Evolutionary conservation across 106 monocot species (phyloP).

Genomic region (Narthecium ossifragum): DNA sequence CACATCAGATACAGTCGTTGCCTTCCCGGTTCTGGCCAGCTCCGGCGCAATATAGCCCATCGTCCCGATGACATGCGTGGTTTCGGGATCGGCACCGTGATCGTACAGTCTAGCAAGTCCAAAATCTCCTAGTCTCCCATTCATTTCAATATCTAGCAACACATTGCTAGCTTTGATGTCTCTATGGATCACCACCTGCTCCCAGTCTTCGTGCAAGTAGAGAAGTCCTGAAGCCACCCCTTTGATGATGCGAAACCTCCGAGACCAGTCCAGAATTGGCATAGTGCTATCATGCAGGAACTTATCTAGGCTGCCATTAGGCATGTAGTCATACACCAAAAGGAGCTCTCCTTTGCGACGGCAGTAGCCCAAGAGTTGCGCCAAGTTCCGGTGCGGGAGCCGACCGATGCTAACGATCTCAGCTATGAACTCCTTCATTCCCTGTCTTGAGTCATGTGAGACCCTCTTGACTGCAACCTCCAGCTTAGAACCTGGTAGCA

Average conservation of each 20-base stretch:
- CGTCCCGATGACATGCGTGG: slow-evolving; percentile 6
- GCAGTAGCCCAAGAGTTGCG: neutral
- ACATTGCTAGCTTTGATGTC: slow-evolving; percentile 19
- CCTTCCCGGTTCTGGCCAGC: slow-evolving; percentile 4
- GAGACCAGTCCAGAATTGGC: neutral
- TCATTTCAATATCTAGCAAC: slow-evolving; percentile 12
- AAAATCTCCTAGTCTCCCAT: slow-evolving; percentile 15
- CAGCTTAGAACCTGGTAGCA: neutral
- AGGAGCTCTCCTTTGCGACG: neutral
- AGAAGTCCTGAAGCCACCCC: neutral
- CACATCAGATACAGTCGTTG: slow-evolving; percentile 6
- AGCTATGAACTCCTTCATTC: neutral
- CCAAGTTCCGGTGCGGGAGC: neutral
- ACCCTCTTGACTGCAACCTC: neutral
- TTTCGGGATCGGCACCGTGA: neutral
- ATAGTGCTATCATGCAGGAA: neutral
- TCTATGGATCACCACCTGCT: neutral
- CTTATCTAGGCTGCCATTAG: neutral
- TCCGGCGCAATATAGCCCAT: slow-evolving; percentile 10
- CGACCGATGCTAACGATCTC: neutral
- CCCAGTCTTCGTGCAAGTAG: neutral
- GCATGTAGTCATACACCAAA: neutral
- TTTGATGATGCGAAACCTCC: neutral
- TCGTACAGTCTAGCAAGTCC: slow-evolving; percentile 5
- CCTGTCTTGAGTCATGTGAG: neutral